These are phyloP conservation scores for apple (Malus domestica) DNA, from an alignment of 306 rosid species.

Conservation along the genomic window DNA sequence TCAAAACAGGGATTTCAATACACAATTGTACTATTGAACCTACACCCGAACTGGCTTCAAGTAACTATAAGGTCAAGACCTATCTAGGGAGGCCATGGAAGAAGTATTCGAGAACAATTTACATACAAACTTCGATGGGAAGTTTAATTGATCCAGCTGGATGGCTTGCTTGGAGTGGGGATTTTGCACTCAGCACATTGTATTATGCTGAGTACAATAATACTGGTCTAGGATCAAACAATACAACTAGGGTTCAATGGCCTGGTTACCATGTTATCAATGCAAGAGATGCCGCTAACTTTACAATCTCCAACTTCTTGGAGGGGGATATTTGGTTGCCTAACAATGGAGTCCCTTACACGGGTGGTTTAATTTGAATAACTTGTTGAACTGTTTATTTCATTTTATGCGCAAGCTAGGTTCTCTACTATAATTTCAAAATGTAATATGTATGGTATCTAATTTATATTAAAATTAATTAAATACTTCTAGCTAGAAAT, in stretches of 20 bases:
- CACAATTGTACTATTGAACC: conserved; percentile 31
- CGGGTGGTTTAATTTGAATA: background rate
- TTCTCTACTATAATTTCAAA: no score
- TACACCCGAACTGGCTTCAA: conserved; percentile 14
- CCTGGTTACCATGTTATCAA: conserved; percentile 27
- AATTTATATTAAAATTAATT: no score
- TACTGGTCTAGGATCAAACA: conserved; percentile 25
- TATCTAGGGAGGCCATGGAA: conserved; percentile 46
- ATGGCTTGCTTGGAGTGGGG: conserved; percentile 30
- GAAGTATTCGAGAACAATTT: conserved; percentile 27
- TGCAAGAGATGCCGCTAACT: conserved; percentile 16
- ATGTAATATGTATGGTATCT: no score
- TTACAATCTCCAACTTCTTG: conserved; percentile 30
- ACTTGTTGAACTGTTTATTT: no score
- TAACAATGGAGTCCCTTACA: conserved; percentile 30
- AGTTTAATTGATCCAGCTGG: conserved; percentile 26
- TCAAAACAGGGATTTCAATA: conserved; percentile 30
- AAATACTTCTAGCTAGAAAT: no score
- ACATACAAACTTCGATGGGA: conserved; percentile 28
- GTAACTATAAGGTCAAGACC: conserved; percentile 10
- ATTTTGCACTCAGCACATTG: conserved; percentile 17
- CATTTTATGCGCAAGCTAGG: no score
- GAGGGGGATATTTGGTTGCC: conserved; percentile 32
- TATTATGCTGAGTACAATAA: conserved; percentile 33
- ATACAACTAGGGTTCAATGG: conserved; percentile 22